These are phyloP conservation scores for Coniosporium apollinis DNA, from an alignment of 495 filamentous ascomycete species.

Conservation along the genomic window DNA sequence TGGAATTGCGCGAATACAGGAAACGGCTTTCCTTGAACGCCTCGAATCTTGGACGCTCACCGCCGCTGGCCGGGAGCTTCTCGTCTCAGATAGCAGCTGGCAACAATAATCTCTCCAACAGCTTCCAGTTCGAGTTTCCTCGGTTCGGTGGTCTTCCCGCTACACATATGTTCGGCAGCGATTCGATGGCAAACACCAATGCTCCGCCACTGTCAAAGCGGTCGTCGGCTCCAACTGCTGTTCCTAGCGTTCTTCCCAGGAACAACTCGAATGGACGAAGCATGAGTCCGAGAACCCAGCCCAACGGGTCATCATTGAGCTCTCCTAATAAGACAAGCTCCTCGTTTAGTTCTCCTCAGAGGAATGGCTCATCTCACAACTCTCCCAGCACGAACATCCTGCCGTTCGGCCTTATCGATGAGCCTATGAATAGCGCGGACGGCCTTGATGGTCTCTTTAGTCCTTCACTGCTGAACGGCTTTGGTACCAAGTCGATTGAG, in stretches of 20 bases:
- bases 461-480: slow-evolving; percentile 27
- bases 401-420: slow-evolving; percentile 4
- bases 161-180: slow-evolving; percentile 38
- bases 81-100: slow-evolving; percentile 7
- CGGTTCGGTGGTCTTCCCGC: slow-evolving; percentile 70
- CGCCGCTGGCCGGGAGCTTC: slow-evolving; percentile 16
- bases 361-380: slow-evolving; percentile 6
- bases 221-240: not conserved
- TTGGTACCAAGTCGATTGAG: slow-evolving; percentile 22
- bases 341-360: not conserved
- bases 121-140: slow-evolving; percentile 91
- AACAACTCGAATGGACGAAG: slow-evolving; percentile 17
- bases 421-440: slow-evolving; percentile 5
- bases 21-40: slow-evolving; percentile 55
- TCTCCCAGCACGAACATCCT: slow-evolving; percentile 12
- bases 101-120: slow-evolving; percentile 36
- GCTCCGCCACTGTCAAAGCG: not conserved
- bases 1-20: slow-evolving; percentile 76
- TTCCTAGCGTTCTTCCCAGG: not conserved
- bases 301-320: slow-evolving; percentile 1
- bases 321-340: not conserved
- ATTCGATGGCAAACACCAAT: slow-evolving; percentile 2
- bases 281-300: slow-evolving; percentile 17
- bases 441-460: slow-evolving; percentile 29
- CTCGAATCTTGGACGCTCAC: slow-evolving; percentile 28